phyloP scores from a whole-genome alignment of 345 rosid genomes.

The Passiflora organensis region DNA sequence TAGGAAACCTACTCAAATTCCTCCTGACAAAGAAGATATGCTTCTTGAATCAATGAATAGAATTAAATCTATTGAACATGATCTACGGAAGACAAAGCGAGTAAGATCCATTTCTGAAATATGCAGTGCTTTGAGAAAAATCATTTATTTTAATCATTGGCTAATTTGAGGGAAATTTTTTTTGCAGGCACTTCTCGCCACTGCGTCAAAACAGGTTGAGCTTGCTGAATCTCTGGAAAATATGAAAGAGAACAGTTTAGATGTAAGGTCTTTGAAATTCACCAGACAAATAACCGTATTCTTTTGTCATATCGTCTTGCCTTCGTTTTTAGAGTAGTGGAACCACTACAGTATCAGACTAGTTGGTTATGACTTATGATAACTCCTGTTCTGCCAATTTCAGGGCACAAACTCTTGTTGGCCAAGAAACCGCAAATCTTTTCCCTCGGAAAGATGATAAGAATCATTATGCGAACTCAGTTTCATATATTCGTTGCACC shows the following conservation, averaged over 20 bases:
- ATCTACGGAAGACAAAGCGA: slow-evolving; percentile 81
- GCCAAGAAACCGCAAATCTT: slow-evolving; percentile 52
- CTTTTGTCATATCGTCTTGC: neutral
- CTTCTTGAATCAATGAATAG: slow-evolving; percentile 76
- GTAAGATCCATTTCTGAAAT: slow-evolving; percentile 27
- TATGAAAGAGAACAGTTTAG: slow-evolving; percentile 42
- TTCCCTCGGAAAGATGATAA: slow-evolving; percentile 35
- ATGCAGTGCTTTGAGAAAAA: neutral
- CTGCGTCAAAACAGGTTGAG: slow-evolving; percentile 86
- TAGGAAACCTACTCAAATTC: slow-evolving; percentile 60
- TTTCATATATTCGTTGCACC: no score
- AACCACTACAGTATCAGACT: no score
- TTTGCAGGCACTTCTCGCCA: slow-evolving; percentile 71
- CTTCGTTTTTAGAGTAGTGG: neutral
- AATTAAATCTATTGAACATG: slow-evolving; percentile 75
- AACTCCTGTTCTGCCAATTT: no score
- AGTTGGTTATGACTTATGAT: no score
- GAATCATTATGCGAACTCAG: neutral
- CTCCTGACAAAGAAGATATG: slow-evolving; percentile 85
- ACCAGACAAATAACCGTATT: neutral
- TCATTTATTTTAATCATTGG: neutral
- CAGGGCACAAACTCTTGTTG: slow-evolving; percentile 68
- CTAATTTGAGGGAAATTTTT: slow-evolving; percentile 1
- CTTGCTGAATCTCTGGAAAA: slow-evolving; percentile 79
- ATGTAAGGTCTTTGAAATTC: slow-evolving; percentile 41